phyloP scores from a whole-genome alignment of 495 filamentous ascomycete species.

The Clavariopsis aquatica region DNA sequence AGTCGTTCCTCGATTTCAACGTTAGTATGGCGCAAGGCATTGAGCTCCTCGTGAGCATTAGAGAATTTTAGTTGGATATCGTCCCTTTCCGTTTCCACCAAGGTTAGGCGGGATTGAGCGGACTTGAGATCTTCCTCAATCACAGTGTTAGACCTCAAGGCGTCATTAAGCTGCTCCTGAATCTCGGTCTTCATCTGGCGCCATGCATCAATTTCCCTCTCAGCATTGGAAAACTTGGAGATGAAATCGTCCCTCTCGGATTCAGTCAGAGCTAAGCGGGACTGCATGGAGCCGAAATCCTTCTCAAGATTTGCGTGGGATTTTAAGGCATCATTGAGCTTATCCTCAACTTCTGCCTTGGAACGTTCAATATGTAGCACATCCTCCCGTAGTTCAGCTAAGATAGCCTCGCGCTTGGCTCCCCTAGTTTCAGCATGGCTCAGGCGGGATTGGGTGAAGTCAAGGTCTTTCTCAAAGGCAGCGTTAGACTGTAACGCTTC shows the following conservation, averaged over 20 bases:
- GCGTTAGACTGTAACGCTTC: not conserved
- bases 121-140: conserved; percentile 6
- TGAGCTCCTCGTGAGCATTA: conserved; percentile 3
- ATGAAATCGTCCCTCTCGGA: not conserved
- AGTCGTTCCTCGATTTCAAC: conserved; percentile 10
- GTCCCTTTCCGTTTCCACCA: conserved; percentile 6
- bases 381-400: not conserved
- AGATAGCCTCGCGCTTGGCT: not conserved
- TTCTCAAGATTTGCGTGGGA: not conserved
- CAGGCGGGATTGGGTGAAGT: not conserved
- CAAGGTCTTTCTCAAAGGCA: not conserved
- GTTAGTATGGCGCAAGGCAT: conserved; percentile 19
- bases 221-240: conserved; percentile 1
- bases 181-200: conserved; percentile 4
- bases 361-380: not conserved
- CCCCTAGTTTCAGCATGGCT: not conserved
- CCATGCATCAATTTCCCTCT: not conserved
- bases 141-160: not conserved
- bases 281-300: not conserved
- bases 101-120: not conserved
- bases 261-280: not conserved
- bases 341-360: conserved; percentile 2
- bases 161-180: conserved; percentile 6
- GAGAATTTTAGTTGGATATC: conserved; percentile 7
- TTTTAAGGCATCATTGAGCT: not conserved